Conservation (phyloP, 2,329 filamentous ascomycete species). For the Harringtonia aguacate region DNA sequence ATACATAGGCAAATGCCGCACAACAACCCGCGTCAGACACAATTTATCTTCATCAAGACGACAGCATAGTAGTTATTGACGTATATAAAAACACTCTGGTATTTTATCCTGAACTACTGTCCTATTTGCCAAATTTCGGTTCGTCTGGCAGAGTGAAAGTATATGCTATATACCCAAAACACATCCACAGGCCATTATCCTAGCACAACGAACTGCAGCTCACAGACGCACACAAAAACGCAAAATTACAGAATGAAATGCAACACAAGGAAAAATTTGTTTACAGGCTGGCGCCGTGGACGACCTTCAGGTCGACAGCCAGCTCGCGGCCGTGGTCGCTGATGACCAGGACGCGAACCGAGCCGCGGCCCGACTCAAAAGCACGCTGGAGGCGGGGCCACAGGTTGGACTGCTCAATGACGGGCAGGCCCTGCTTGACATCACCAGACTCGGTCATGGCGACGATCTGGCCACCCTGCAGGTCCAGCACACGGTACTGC, state of each 20-base stretch:
- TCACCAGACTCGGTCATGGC: constrained; percentile 99
- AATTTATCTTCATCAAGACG: too few species aligned
- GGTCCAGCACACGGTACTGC: constrained; percentile 99
- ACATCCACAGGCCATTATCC: too few species aligned
- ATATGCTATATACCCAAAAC: too few species aligned
- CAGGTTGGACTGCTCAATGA: constrained; percentile 91
- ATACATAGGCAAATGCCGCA: too few species aligned
- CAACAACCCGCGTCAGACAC: too few species aligned
- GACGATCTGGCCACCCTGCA: constrained; percentile 73
- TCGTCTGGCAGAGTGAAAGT: too few species aligned
- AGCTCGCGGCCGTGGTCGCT: constrained; percentile 88
- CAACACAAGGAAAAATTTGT: neutral
- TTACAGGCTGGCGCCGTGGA: constrained; percentile 68
- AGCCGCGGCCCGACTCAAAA: constrained; percentile 87
- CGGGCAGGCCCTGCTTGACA: constrained; percentile 89
- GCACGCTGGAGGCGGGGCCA: constrained; percentile 69
- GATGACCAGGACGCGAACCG: constrained; percentile 90
- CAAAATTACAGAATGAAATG: neutral
- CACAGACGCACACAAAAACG: neutral
- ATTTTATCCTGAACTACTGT: too few species aligned
- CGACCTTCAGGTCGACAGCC: constrained; percentile 97
- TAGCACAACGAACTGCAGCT: too few species aligned
- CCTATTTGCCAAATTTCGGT: too few species aligned
- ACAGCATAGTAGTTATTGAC: too few species aligned
- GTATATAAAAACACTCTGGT: too few species aligned